Base-by-base conservation (phyloP, 306 rosid species). In the Gleditsia sinensis region DNA sequence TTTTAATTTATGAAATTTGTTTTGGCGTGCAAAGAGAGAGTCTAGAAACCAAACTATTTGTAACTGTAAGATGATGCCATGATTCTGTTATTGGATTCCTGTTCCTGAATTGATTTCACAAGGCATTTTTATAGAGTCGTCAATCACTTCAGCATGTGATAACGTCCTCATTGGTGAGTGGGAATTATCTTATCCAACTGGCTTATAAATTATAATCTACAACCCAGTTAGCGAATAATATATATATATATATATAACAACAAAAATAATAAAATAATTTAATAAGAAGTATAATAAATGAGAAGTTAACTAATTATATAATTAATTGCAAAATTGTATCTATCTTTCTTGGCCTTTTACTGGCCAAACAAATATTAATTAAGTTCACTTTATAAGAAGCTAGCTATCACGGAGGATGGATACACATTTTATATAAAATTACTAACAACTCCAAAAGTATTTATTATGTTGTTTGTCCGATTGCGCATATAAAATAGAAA, bases 81-180 rank as follows among this genome's bases (percentile, higher is more conserved):
- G 71, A 56, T 75, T 50, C 43, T 65, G 69, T 57, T 71, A 30
- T 48, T 70, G 51, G 68, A 59, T 75, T 75, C 70, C 67, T 71
- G 69, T 33, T 7, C 9, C 2, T 57, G 6, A 20, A 57, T 79
- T 65, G 40, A 42, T 53, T 67, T n/a, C 39, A 25, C 25, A 20
- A 37, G 59, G 59, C 40, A 5, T 45, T n/a, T 37, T 20, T 56
- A 12, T 9, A 0, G 13, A 45, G 60, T 54, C 61, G 46, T 27
- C 67, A 37, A 37, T 56, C 59, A 78, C 65, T 69, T 64, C 33
- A 40, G 69, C 78, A 74, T 64, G 75, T 72, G 34, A 72, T 45
- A 0, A 2, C 28, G 39, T 62, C 68, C 48, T 67, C 62, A 70
- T 55, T 75, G 51, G 72, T 42, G 64, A 43, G 32, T 63, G 24